Conservation (phyloP, 2,329 filamentous ascomycete genomes). For the Talaromyces islandicus region DNA sequence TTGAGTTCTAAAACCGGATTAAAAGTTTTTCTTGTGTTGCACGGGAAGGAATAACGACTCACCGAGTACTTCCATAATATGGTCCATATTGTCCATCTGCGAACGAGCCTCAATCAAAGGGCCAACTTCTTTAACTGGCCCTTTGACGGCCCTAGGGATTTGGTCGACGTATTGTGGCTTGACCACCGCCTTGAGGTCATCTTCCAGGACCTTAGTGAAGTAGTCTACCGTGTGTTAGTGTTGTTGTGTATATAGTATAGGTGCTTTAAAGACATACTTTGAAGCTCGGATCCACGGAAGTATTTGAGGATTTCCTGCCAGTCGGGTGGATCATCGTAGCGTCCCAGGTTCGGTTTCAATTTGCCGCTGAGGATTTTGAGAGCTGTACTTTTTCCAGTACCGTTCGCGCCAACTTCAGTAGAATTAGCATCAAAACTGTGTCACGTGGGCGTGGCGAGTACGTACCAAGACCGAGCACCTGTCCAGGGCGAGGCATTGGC, state of each 20-base stretch:
- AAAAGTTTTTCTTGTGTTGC: conserved; percentile 6
- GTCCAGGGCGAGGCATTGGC: conserved; percentile 89
- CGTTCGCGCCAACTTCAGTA: conserved; percentile 79
- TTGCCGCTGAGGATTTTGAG: conserved; percentile 98
- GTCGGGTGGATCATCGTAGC: conserved; percentile 92
- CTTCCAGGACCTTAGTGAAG: conserved; percentile 96
- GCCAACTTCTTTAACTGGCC: conserved; percentile 71
- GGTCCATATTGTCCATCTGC: conserved; percentile 71
- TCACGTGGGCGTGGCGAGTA: background rate
- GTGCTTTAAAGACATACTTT: conserved; percentile 60
- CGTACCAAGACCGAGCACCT: conserved; percentile 72
- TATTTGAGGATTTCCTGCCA: conserved; percentile 99
- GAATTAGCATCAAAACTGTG: conserved; percentile 1
- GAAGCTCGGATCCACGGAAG: conserved; percentile 94
- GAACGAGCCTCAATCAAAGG: conserved; percentile 69
- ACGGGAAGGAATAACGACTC: conserved; percentile 10
- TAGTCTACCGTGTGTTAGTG: conserved; percentile 60
- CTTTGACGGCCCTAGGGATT: conserved; percentile 86
- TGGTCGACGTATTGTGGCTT: conserved; percentile 99
- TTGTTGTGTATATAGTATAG: background rate
- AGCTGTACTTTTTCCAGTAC: conserved; percentile 99
- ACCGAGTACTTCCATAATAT: conserved; percentile 75
- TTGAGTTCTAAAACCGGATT: conserved; percentile 59
- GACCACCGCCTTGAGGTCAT: conserved; percentile 93
- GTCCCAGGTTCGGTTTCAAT: conserved; percentile 93